phyloP scores from a whole-genome alignment of 2,329 filamentous ascomycete genomes.

The Pseudogymnoascus sp. region DNA sequence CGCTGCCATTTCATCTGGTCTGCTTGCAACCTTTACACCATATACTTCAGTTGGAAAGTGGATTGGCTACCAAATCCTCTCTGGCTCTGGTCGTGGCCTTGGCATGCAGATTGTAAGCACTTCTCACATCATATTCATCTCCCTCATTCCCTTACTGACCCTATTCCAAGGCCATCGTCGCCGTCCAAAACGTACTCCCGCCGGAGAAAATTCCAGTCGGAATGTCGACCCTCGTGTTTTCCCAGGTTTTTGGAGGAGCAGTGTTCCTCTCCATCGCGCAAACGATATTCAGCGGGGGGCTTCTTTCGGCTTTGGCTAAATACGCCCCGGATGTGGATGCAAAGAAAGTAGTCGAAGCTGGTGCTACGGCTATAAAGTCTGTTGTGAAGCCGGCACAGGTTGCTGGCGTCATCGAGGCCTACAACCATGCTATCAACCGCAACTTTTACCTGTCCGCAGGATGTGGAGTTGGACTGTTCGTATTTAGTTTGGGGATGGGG shows the following conservation, averaged over 20 bases:
- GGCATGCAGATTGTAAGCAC: constrained; percentile 21
- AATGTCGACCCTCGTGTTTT: constrained; percentile 30
- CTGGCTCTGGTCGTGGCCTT: constrained; percentile 20
- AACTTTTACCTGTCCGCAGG: constrained; percentile 21
- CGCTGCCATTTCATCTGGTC: constrained; percentile 26
- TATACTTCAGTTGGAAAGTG: constrained; percentile 17
- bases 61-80: constrained; percentile 24
- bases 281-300: constrained; percentile 23
- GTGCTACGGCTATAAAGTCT: constrained; percentile 32
- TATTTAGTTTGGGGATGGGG: constrained; percentile 35
- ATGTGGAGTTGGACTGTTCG: constrained; percentile 12
- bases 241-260: constrained; percentile 26
- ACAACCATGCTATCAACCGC: constrained; percentile 28
- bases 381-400: constrained; percentile 29
- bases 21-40: constrained; percentile 27
- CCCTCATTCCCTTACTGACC: constrained; percentile 12
- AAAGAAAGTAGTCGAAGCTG: constrained; percentile 32
- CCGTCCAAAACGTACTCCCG: constrained; percentile 27
- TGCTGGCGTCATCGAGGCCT: constrained; percentile 33
- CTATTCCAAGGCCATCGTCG: constrained; percentile 23
- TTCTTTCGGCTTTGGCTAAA: constrained; percentile 23
- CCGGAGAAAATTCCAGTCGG: constrained; percentile 25
- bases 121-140: constrained; percentile 3
- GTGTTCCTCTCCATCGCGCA: constrained; percentile 27
- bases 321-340: constrained; percentile 30